These are phyloP conservation scores for Tympanopsis confertula DNA, from an alignment of 2,329 filamentous ascomycete genomes.

Conservation along the genomic window DNA sequence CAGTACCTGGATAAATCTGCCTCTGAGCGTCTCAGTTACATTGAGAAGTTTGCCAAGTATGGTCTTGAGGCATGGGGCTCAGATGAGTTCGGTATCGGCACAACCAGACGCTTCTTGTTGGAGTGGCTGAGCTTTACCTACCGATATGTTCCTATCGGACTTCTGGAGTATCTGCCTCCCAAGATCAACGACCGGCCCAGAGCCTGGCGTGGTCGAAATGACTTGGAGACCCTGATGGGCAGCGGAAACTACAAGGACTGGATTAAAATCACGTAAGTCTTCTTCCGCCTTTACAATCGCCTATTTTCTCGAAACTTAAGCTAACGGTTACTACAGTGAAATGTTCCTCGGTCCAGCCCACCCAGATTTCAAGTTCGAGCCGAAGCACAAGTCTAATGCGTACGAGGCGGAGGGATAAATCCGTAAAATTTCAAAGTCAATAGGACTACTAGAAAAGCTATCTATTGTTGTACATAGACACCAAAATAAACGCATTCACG, in stretches of 20 bases:
- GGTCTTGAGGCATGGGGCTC: conserved; percentile 92
- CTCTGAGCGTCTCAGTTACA: conserved; percentile 68
- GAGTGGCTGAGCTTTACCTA: conserved; percentile 93
- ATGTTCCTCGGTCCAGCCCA: conserved; percentile 94
- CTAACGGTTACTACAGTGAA: conserved; percentile 45
- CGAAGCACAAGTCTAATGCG: conserved; percentile 92
- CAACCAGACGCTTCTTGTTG: conserved; percentile 79
- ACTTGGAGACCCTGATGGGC: conserved; percentile 84
- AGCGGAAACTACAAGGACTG: conserved; percentile 92
- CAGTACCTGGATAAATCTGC: conserved; percentile 96
- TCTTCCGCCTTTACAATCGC: conserved; percentile 3
- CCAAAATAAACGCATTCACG: no score
- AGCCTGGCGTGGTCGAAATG: conserved; percentile 70
- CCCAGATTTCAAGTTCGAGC: conserved; percentile 83
- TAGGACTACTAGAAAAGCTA: no score
- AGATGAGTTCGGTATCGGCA: conserved; percentile 86
- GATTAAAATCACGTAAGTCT: conserved; percentile 87
- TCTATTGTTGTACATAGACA: no score
- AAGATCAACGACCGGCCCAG: conserved; percentile 82
- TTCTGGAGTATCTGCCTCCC: conserved; percentile 80
- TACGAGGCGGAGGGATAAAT: conserved; percentile 65
- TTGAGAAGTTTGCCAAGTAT: conserved; percentile 83
- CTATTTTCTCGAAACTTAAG: no score
- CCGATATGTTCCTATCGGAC: conserved; percentile 79
- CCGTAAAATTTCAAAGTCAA: no score